These are phyloP conservation scores for Croton setiger DNA, from an alignment of 441 rosid species.

Conservation along the genomic window DNA sequence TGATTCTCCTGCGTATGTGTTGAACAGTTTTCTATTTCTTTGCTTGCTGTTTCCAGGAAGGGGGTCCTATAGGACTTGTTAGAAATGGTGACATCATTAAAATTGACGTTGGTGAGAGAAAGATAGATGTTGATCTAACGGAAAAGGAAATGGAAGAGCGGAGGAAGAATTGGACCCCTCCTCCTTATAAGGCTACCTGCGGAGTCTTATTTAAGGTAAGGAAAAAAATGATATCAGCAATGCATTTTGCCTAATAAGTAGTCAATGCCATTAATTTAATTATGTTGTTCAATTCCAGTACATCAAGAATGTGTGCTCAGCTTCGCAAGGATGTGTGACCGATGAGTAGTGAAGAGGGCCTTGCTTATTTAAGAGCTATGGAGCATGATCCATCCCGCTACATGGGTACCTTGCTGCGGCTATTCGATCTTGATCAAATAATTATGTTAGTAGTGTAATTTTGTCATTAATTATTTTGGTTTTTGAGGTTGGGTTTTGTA, in stretches of 20 bases:
- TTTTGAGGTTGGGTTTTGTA: too few species aligned
- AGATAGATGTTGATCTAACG: slow-evolving; percentile 64
- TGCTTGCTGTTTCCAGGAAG: slow-evolving; percentile 52
- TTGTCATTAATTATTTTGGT: background rate
- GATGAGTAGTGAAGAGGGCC: slow-evolving; percentile 51
- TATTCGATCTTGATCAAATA: background rate
- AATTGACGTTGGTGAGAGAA: slow-evolving; percentile 63
- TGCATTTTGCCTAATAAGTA: background rate
- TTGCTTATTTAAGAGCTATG: background rate
- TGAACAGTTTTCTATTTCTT: background rate
- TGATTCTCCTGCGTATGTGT: background rate
- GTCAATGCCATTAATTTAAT: background rate
- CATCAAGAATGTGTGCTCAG: slow-evolving; percentile 87
- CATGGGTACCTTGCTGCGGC: background rate
- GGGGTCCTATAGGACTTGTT: slow-evolving; percentile 89
- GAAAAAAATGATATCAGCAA: background rate
- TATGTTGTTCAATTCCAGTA: slow-evolving; percentile 46
- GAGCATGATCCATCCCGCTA: background rate
- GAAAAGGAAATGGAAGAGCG: slow-evolving; percentile 64
- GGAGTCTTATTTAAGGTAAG: slow-evolving; percentile 83
- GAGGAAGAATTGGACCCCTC: slow-evolving; percentile 71
- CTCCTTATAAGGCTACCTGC: slow-evolving; percentile 56
- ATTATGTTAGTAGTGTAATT: background rate
- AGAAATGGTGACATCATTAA: slow-evolving; percentile 70
- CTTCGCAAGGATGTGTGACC: slow-evolving; percentile 87